Evolutionary conservation across 140 eudicot genomes (phyloP), one percentile per base, ranked within the genome.

Genomic region (Oenanthe javanica): DNA sequence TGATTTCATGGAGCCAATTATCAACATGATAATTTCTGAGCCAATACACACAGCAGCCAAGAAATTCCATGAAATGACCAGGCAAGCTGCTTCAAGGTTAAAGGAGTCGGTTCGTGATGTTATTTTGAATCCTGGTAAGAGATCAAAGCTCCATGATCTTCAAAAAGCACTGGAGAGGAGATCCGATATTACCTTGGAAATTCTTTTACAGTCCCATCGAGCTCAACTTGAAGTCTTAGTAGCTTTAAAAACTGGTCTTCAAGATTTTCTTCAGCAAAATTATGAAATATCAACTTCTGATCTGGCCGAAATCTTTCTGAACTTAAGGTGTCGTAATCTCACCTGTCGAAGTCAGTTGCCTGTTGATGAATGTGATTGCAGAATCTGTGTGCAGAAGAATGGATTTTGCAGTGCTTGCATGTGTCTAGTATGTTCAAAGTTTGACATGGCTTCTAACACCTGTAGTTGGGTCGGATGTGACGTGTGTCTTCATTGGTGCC

Each of bases 401-500:
- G 97, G 97, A 21, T 93, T 89, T 81, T 95, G 99, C 86, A 84
- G 98, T 74, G 91, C 89, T 78, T 95, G 99, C 87, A 95, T 95
- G 99, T 95, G 99, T 81, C 85, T 95, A 67, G 89, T 93, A 50
- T 95, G 99, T 84, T 95, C 97, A 18, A 95, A 95, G 84, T 95
- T 95, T 64, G 99, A 95, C 82, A 92, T 63, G 85, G 98, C 99
- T 16, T 87, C 96, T 23, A 93, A 95, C 83, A 95, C 99, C 0
- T 95, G 99, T 86, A 89, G 99, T 81, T 95, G 99, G 99, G 99
- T 95, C 47, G 99, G 99, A 49, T 95, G 99, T 84, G 99, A 95
- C 86, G 93, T 93, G 12, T 95, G 97, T 84, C 49, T 90, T 74
- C 99, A 95, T 87, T 95, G 99, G 99, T 95, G 99, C 85, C 99